Evolutionary conservation across 2,329 filamentous ascomycete genomes (phyloP).

Genomic region (Phialophora tarda): DNA sequence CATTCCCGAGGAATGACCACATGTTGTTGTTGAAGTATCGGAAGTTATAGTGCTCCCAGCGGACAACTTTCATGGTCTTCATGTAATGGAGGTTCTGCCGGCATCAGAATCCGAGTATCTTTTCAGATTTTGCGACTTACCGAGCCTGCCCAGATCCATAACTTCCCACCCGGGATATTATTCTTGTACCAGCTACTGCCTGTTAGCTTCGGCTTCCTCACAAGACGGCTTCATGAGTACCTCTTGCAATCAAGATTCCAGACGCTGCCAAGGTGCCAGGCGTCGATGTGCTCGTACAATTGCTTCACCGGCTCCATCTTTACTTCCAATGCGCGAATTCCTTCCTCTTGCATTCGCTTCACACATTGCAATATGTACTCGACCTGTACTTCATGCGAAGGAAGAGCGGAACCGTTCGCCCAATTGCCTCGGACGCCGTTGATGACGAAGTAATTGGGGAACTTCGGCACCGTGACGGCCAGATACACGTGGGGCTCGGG

Average conservation of each 20-base stretch:
- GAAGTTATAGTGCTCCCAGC: conserved; percentile 31
- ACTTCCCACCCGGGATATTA: conserved; percentile 23
- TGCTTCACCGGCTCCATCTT: conserved; percentile 22
- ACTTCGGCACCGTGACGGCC: conserved; percentile 25
- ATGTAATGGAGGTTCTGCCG: conserved; percentile 28
- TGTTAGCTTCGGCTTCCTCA: conserved; percentile 1
- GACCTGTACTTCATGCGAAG: conserved; percentile 22
- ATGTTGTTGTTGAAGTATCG: conserved; percentile 25
- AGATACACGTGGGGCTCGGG: conserved; percentile 26
- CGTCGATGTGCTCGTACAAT: conserved; percentile 29
- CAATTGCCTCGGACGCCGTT: conserved; percentile 25
- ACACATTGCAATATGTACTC: conserved; percentile 31
- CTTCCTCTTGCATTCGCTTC: conserved; percentile 26
- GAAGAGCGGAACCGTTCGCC: conserved; percentile 20
- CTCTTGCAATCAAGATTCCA: conserved; percentile 27
- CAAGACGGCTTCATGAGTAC: background rate
- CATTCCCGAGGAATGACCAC: conserved; percentile 31
- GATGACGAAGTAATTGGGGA: conserved; percentile 34
- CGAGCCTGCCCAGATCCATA: conserved; percentile 28
- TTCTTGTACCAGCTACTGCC: conserved; percentile 20
- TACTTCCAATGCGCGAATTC: conserved; percentile 25
- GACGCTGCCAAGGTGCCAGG: conserved; percentile 23
- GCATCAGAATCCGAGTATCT: conserved; percentile 4
- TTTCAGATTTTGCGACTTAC: conserved; percentile 3
- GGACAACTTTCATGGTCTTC: conserved; percentile 29